Percentiles rank a stretch among this genome's conserved stretches.
Evolutionary conservation across 176 grass and related monocot genomes (phyloP).

Genomic region (Tillandsia leiboldiana): DNA sequence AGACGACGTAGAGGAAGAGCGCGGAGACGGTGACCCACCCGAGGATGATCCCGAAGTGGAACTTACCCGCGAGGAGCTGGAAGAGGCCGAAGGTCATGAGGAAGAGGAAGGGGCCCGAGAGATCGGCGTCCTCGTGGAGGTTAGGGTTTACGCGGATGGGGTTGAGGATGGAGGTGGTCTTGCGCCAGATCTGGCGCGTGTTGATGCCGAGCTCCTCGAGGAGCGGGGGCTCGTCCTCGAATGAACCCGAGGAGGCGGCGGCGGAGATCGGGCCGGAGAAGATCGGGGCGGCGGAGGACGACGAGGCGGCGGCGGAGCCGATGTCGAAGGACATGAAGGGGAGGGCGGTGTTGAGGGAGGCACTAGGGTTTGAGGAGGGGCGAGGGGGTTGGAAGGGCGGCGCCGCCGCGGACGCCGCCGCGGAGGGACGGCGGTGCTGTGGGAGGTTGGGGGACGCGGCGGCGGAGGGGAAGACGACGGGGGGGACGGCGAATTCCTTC

Average conservation of each 20-base stretch:
- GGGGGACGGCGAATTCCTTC: slow-evolving; percentile 77
- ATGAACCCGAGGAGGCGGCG: slow-evolving; percentile 33
- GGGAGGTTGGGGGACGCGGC: slow-evolving; percentile 18
- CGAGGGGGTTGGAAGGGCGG: slow-evolving; percentile 63
- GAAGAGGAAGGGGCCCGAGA: slow-evolving; percentile 87
- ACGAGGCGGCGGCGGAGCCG: slow-evolving; percentile 29
- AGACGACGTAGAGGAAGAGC: slow-evolving; percentile 88
- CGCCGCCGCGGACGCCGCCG: slow-evolving; percentile 14
- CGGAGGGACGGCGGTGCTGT: slow-evolving; percentile 32
- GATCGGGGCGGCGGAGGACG: slow-evolving; percentile 33
- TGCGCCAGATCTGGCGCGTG: slow-evolving; percentile 96
- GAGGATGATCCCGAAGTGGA: slow-evolving; percentile 87
- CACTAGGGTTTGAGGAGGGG: slow-evolving; percentile 32
- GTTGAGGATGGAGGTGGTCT: slow-evolving; percentile 83
- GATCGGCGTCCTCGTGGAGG: slow-evolving; percentile 80
- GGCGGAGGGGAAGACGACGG: slow-evolving; percentile 63
- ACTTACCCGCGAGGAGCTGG: slow-evolving; percentile 90
- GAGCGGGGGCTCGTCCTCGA: slow-evolving; percentile 86
- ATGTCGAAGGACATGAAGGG: slow-evolving; percentile 97
- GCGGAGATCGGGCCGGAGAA: slow-evolving; percentile 35
- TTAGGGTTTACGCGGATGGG: slow-evolving; percentile 63
- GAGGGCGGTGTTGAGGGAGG: slow-evolving; percentile 36
- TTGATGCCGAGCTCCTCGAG: slow-evolving; percentile 99
- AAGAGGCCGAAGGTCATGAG: slow-evolving; percentile 86
- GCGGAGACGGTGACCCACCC: slow-evolving; percentile 85